Evolutionary conservation across 2,329 filamentous ascomycete species (phyloP).

Genomic region (Metarhizium anisopliae): DNA sequence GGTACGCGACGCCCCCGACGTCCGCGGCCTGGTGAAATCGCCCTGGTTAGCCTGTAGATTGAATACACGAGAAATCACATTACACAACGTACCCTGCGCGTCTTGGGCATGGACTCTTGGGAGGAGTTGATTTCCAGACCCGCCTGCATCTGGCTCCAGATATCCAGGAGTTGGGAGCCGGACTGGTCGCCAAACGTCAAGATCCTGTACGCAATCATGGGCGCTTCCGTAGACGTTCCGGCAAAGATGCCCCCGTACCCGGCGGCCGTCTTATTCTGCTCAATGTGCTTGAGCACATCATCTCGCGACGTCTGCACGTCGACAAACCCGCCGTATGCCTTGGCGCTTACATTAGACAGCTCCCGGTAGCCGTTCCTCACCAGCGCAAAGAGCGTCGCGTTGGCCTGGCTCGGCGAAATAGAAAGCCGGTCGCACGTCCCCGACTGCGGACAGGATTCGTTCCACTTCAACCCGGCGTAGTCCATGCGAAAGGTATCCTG

Average conservation of each 20-base stretch:
- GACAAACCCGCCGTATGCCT: conserved; percentile 4
- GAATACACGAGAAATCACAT: background rate
- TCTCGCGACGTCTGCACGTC: conserved; percentile 6
- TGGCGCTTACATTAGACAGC: conserved; percentile 1
- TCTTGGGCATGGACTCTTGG: conserved; percentile 49
- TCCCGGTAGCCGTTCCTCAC: conserved; percentile 7
- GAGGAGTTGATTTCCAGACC: conserved; percentile 36
- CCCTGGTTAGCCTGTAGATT: background rate
- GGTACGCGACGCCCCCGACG: conserved; percentile 42
- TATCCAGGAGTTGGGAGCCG: conserved; percentile 8
- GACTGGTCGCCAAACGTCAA: conserved; percentile 2
- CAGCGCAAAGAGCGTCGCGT: conserved; percentile 18
- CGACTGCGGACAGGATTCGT: conserved; percentile 29
- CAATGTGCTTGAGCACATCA: conserved; percentile 6
- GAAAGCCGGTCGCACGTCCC: conserved; percentile 7
- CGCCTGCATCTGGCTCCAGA: conserved; percentile 14
- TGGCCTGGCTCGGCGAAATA: conserved; percentile 15
- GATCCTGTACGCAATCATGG: conserved; percentile 9
- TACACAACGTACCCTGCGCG: conserved; percentile 29
- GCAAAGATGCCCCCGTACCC: conserved; percentile 8
- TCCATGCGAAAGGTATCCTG: background rate
- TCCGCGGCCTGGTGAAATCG: conserved; percentile 17
- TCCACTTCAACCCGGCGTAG: conserved; percentile 15
- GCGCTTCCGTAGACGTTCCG: conserved; percentile 6
- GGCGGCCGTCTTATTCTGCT: background rate